A percentile compares a stretch with the other conserved stretches of the same genome.
phyloP scores from a whole-genome alignment of 495 filamentous ascomycete species.

The Aspergillus baeticus region DNA sequence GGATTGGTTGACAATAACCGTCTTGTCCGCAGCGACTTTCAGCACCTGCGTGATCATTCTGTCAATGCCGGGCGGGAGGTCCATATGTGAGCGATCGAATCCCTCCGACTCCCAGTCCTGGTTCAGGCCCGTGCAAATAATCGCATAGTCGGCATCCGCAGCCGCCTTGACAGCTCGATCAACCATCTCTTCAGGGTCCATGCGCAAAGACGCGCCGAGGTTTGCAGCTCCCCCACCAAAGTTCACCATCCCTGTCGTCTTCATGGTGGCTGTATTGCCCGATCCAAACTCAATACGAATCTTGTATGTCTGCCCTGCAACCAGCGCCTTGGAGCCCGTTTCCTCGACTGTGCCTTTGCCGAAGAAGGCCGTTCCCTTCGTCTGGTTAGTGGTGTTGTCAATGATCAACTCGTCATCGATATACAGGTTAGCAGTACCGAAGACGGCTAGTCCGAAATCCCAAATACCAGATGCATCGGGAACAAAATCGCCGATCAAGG shows the following conservation, averaged over 20 bases:
- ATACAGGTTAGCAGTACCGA: conserved; percentile 66
- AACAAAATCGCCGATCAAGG: conserved; percentile 47
- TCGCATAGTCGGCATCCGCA: conserved; percentile 60
- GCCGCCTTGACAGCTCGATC: conserved; percentile 59
- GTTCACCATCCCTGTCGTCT: conserved; percentile 40
- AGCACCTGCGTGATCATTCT: conserved; percentile 64
- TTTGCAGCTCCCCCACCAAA: conserved; percentile 66
- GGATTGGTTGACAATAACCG: conserved; percentile 74
- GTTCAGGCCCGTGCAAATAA: conserved; percentile 75
- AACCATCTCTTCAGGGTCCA: conserved; percentile 63
- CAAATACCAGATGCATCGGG: conserved; percentile 60
- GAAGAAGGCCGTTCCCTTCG: conserved; percentile 55
- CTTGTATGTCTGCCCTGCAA: conserved; percentile 54
- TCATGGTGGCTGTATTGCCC: conserved; percentile 53
- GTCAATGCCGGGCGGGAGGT: conserved; percentile 65
- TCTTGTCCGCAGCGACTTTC: conserved; percentile 59
- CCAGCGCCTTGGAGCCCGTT: conserved; percentile 47
- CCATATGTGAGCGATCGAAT: conserved; percentile 74
- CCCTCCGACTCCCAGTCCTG: conserved; percentile 86
- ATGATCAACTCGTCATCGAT: conserved; percentile 66
- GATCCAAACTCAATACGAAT: conserved; percentile 60
- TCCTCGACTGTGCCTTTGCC: conserved; percentile 57
- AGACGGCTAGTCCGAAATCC: conserved; percentile 68
- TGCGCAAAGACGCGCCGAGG: conserved; percentile 67
- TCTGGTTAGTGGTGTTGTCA: conserved; percentile 58